Base-by-base conservation (phyloP, 129 eudicot species). In the Centrapalus pauciflorus region DNA sequence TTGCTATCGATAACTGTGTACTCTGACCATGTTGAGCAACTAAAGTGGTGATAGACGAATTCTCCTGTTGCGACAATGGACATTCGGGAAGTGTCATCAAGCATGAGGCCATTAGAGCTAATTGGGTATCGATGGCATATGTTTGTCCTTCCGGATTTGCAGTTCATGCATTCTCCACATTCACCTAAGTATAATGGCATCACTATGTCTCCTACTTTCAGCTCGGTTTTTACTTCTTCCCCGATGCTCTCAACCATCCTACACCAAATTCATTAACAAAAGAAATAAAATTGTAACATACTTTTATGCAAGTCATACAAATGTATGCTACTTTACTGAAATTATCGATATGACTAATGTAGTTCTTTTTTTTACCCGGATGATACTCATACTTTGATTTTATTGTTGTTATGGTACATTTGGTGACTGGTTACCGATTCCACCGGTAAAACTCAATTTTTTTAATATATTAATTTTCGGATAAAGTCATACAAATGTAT, bases 151-250 rank as follows among this genome's bases (percentile, higher is more conserved):
- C 55, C 35, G 0, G 70, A 33, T 25, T 14, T 38, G 54, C 70
- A 64, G 25, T 64, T 64, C 8, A 24, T 26, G 14, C 70, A 64
- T 2, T 64, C 24, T 14, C 70, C 57, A 17, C 70, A 64, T 41
- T 64, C 70, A 7, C 55, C 70, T 4, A 41, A 14, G 57, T 64
- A 64, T 3, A 48, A 5, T 48, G 70, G 70, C 37, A 64, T 43
- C 70, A 64, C 70, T 43, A 64, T 38, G 57, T 64, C 70, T 12
- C 70, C 70, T n/a, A 12, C 21, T 43, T 43, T 64, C 27, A 64
- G 21, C 56, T 46, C 57, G n/a, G n/a, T n/a, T 48, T 19, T 35
- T 2, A 28, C 41, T 1, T 29, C 70, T 43, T 64, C 24, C 21
- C 70, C 70, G 7, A 64, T 13, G 55, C 70, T 64, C 13, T 64